Base-by-base conservation (phyloP, 345 rosid species). In the Boechera retrofracta region DNA sequence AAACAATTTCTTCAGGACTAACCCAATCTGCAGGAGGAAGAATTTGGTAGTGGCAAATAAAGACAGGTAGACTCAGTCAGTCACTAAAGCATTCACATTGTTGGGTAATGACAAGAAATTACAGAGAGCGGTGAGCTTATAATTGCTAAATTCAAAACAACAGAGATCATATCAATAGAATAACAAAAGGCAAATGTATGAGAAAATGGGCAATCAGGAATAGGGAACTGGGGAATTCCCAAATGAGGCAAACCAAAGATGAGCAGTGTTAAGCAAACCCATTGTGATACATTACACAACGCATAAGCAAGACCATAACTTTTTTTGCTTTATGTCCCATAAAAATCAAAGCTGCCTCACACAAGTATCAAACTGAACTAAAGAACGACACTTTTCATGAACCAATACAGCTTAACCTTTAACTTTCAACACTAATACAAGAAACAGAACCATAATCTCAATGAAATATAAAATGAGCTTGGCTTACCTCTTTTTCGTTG, bases 401-500 rank as follows among this genome's bases (percentile, higher is more conserved):
- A 61, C 15, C 32, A 10, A 39, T 39, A 3, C 33, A 62, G 4
- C 59, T 26, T 15, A 39, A 10, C 8, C 48, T 10, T 2, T 21
- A 16, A 33, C 4, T 32, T 32, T 38, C 4, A 33, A 21, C 35
- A 60, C 58, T 5, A 7, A 28, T 5, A 39, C 51, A 38, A 4
- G 26, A 18, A 53, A 11, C 9, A 69, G 51, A 69, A 26, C 7
- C 11, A 41, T 31, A 16, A 42, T 56, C 54, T 57, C 7, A 31
- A 59, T 38, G 1, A 38, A 9, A 38, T 38, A 36, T 36, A 45
- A 2, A 13, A 69, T 62, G 56, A 29, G 5, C 38, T 64, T 56
- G 58, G 1, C 42, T n/a, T 74, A 91, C 98, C 94, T 94, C 97
- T 31, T 86, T 86, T 66, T 91, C 94, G 26, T 94, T 94, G 28